These are phyloP conservation scores for Suillus spraguei DNA, from an alignment of 768 basidiomycete genomes.

Conservation along the genomic window DNA sequence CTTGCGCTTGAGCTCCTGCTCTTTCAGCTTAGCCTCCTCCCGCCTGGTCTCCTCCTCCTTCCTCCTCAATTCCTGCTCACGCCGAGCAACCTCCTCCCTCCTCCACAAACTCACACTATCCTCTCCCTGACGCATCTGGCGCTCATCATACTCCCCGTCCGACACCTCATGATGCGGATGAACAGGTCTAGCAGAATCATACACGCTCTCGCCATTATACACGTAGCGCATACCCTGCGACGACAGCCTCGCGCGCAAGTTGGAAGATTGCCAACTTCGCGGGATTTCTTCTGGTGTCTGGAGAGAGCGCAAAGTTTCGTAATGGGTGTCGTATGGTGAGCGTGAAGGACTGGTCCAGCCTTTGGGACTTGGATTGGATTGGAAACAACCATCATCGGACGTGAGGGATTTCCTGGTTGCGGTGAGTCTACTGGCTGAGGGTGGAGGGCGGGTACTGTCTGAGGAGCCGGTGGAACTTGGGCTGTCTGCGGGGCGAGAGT, in stretches of 20 bases:
- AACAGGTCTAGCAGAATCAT: constrained; percentile 21
- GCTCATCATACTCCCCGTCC: constrained; percentile 35
- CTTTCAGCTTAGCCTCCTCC: constrained; percentile 23
- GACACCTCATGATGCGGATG: constrained; percentile 31
- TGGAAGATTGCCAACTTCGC: constrained; percentile 34
- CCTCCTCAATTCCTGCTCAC: constrained; percentile 36
- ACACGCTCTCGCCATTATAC: constrained; percentile 20
- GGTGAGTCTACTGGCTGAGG: constrained; percentile 35
- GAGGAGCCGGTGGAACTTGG: constrained; percentile 7
- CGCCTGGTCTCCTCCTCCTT: constrained; percentile 40
- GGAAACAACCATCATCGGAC: constrained; percentile 25
- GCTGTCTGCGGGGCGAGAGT: constrained; percentile 1
- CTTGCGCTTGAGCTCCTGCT: constrained; percentile 22
- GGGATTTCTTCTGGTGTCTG: constrained; percentile 31
- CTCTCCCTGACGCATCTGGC: constrained; percentile 35
- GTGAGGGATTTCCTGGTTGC: constrained; percentile 28
- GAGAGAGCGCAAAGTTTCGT: constrained; percentile 32
- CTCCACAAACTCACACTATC: constrained; percentile 25
- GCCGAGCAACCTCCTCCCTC: constrained; percentile 35
- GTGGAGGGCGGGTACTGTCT: constrained; percentile 19
- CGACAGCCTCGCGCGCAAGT: constrained; percentile 28
- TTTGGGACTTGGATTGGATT: constrained; percentile 23
- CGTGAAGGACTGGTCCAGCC: constrained; percentile 24
- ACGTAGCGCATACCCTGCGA: constrained; percentile 33
- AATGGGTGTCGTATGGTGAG: constrained; percentile 30